Conservation (phyloP, 768 basidiomycete species). For the Thelephora aurantiotincta region DNA sequence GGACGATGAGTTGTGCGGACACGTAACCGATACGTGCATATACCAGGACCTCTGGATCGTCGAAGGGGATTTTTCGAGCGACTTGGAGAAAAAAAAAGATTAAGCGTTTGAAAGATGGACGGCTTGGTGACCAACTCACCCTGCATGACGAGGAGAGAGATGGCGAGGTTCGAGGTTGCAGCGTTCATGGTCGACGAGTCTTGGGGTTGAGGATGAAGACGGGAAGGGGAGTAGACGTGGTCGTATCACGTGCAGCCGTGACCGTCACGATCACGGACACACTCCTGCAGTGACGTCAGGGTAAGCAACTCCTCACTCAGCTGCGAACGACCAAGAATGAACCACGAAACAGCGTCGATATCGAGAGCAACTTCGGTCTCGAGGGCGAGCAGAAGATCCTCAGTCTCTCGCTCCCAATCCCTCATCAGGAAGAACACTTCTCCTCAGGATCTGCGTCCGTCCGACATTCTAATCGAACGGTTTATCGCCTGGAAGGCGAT, state of each 20-base stretch:
- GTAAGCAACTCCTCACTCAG: background rate
- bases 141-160: conserved; percentile 93
- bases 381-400: conserved; percentile 44
- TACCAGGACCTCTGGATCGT: conserved; percentile 68
- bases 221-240: background rate
- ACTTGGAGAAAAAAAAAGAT: conserved; percentile 30
- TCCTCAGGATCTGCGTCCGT: conserved; percentile 79
- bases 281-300: background rate
- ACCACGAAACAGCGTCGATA: conserved; percentile 33
- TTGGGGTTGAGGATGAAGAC: background rate
- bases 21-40: conserved; percentile 82
- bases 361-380: conserved; percentile 68
- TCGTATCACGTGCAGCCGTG: background rate
- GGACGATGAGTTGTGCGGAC: conserved; percentile 50
- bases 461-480: conserved; percentile 92
- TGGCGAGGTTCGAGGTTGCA: conserved; percentile 66
- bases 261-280: background rate
- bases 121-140: conserved; percentile 22
- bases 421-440: conserved; percentile 93
- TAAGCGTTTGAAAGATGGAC: background rate
- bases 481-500: conserved; percentile 93
- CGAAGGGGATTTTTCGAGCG: conserved; percentile 83
- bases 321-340: conserved; percentile 9
- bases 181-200: conserved; percentile 42
- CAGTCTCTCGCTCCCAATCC: conserved; percentile 66